phyloP scores from a whole-genome alignment of 805 yeast genomes.

The Lachancea waltii region DNA sequence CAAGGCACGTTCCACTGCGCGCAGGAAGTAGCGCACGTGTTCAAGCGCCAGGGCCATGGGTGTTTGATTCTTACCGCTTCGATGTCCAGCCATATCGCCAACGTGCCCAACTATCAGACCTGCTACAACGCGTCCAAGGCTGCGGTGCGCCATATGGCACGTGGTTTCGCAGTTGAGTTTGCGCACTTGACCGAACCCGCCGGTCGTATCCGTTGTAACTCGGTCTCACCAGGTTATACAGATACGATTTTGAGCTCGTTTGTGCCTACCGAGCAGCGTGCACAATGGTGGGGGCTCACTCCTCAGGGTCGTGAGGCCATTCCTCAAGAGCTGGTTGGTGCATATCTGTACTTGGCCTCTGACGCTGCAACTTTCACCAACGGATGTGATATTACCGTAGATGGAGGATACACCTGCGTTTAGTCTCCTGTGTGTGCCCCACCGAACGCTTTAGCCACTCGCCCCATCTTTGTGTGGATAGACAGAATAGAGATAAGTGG shows the following conservation, averaged over 20 bases:
- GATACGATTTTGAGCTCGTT: conserved; percentile 58
- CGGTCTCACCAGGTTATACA: conserved; percentile 79
- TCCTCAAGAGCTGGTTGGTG: conserved; percentile 72
- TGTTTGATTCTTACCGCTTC: conserved; percentile 72
- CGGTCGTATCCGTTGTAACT: conserved; percentile 50
- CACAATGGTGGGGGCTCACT: conserved; percentile 45
- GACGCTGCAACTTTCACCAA: conserved; percentile 79
- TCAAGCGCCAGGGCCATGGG: conserved; percentile 54
- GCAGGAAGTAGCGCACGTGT: conserved; percentile 62
- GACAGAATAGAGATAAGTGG: no score
- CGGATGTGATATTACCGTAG: conserved; percentile 69
- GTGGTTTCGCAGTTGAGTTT: conserved; percentile 76
- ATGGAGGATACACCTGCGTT: conserved; percentile 50
- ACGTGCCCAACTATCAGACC: conserved; percentile 82
- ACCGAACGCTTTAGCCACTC: no score
- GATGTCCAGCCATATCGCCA: conserved; percentile 82
- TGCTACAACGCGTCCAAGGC: conserved; percentile 88
- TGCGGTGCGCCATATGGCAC: conserved; percentile 69
- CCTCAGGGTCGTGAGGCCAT: conserved; percentile 73
- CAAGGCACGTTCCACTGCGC: conserved; percentile 79
- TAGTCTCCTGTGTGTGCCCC: not conserved
- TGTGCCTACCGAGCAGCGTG: conserved; percentile 40
- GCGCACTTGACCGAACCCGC: conserved; percentile 35
- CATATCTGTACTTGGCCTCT: conserved; percentile 70
- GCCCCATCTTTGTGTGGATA: no score